Base-by-base conservation (phyloP, 2,329 filamentous ascomycete genomes). In the Arthrobotrys entomopaga region DNA sequence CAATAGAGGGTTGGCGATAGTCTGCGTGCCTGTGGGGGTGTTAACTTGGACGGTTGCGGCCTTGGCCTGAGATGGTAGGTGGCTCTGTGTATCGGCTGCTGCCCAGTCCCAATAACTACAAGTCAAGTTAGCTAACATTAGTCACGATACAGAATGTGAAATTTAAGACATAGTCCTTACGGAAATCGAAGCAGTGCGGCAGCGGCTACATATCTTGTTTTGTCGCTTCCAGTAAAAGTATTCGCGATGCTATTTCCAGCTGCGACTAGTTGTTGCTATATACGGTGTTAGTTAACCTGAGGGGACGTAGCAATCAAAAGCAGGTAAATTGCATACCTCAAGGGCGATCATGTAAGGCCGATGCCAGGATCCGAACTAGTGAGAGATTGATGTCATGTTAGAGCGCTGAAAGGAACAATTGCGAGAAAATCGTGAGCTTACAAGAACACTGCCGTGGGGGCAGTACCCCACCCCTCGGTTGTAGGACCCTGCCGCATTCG, bases 311-410 rank as follows among this genome's bases (percentile, higher is more conserved):
- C 6, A 15, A 46, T 7, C 16, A 19, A 15, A 13, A 13, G n/a
- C 40, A n/a, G 8, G 16, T 40, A 52, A 6, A 13, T 26, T 19
- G 6, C 52, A 26, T 65, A 79, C 77, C 73, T 80, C 78, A 10
- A 79, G 49, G 43, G 79, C 71, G 19, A 71, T 22, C 43, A 79
- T 48, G 54, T 80, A 80, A 5, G 78, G 78, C 13, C 79, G 70
- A 65, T 80, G 79, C 79, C 79, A 80, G 46, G 78, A 78, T 3
- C 74, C 66, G 58, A 80, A 80, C 38, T 61, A 50, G 4, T 19
- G 20, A 11, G 15, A 26, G 19, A n/a, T 2, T 16, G 8, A 34
- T 10, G 29, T 5, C 13, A 34, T 3, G 50, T 53, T 19, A 40
- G 54, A 13, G 2, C 6, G n/a, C n/a, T n/a, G n/a, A 15, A 13